Base-by-base conservation (phyloP, 2,329 filamentous ascomycete genomes). In the Fusarium bactridioides region DNA sequence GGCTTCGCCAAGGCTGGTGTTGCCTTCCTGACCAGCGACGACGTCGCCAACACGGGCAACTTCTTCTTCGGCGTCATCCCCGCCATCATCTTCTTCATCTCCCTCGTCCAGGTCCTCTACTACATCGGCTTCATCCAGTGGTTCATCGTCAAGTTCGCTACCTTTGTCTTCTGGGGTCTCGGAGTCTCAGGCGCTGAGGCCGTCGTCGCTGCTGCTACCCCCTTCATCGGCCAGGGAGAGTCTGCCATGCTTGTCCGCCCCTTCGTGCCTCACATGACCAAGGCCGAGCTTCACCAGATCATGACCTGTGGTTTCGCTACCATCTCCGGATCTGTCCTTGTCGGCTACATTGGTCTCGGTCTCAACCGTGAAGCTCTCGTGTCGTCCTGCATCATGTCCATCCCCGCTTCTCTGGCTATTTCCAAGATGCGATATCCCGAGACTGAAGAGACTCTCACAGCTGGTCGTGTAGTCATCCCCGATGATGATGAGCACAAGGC, bases 1-100 rank as follows among this genome's bases (percentile, higher is more conserved):
- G 89, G 91, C 31, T 97, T 94, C 76, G 93, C 95, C 29, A 84
- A 85, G 23, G 80, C 93, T 37, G 95, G 95, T 80, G 89, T 93
- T 1, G 79, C 81, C 1, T 98, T 97, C 84, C 82, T 98, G 75
- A 83, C 81, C 15, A 66, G 61, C 27, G 25, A 56, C 0, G 71
- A 78, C 0, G 92, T 90, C 1, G 83, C 84, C 19, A 40, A 81
- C 7, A 77, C 86, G 2, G 74, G 77, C 8, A 94, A 88, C 88
- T 97, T 97, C 88, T 86, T 97, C 71, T 86, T 92, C 55, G 85
- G 87, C 55, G 94, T 97, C 70, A 87, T 97, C n/a, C 94, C 95
- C 0, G 91, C 95, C 77, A 97, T 98, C 82, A 94, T 97, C 84
- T 98, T 97, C 89, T 97, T 98, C 89, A 93, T 97, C 65, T 90